phyloP scores from a whole-genome alignment of 768 basidiomycete species.

The Rhizopogon roseolus region DNA sequence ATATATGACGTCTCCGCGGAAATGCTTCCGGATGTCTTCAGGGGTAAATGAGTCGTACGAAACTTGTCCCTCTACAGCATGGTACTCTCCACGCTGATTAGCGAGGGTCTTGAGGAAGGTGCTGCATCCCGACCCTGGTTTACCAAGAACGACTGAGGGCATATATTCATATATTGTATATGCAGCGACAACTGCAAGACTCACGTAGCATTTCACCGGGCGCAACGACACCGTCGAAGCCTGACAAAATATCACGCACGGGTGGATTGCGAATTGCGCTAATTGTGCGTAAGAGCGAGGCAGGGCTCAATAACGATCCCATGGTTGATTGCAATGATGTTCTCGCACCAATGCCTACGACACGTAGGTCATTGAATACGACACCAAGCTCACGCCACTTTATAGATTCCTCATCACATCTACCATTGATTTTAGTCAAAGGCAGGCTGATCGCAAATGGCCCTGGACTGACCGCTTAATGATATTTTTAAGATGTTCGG shows the following conservation, averaged over 20 bases:
- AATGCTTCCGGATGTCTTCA: slow-evolving; percentile 39
- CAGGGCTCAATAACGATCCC: slow-evolving; percentile 46
- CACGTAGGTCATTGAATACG: slow-evolving; percentile 45
- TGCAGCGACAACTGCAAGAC: slow-evolving; percentile 26
- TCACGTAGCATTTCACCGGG: slow-evolving; percentile 74
- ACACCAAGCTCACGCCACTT: slow-evolving; percentile 43
- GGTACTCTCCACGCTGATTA: slow-evolving; percentile 37
- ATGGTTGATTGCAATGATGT: slow-evolving; percentile 46
- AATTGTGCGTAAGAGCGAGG: slow-evolving; percentile 32
- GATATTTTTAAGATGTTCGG: slow-evolving; percentile 11
- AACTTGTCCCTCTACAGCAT: slow-evolving; percentile 36
- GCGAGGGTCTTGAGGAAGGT: slow-evolving; percentile 50
- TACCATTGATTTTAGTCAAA: slow-evolving; percentile 5
- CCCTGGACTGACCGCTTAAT: slow-evolving; percentile 8
- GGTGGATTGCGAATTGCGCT: slow-evolving; percentile 54
- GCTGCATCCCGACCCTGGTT: slow-evolving; percentile 63
- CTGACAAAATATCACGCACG: slow-evolving; percentile 54
- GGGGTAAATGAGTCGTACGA: slow-evolving; percentile 41
- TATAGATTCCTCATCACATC: slow-evolving; percentile 27
- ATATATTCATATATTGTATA: neutral
- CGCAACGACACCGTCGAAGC: slow-evolving; percentile 59
- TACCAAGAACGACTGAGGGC: slow-evolving; percentile 68
- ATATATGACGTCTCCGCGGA: slow-evolving; percentile 43
- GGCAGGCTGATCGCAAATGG: neutral
- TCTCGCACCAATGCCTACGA: slow-evolving; percentile 42